Base-by-base conservation (phyloP, 1,139 yeast species). In the Protomyces gravidus region DNA sequence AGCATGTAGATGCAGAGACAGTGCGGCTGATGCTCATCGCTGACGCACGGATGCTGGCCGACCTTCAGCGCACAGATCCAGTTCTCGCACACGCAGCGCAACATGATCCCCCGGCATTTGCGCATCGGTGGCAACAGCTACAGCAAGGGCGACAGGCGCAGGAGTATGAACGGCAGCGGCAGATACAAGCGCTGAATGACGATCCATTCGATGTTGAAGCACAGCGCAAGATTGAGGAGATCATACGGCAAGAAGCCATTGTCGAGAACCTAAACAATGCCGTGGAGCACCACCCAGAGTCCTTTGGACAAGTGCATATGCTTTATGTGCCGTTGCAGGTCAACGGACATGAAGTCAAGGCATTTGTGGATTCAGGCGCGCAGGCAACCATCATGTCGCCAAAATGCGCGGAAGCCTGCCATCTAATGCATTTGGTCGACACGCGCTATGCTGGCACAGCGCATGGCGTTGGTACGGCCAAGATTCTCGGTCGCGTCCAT, bases 291-390 rank as follows among this genome's bases (percentile, higher is more conserved):
- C 83, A 90, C 7, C 98, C 99, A 0, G 98, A 92, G 71, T 56
- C 88, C 45, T 92, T 92, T 71, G 84, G 90, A 0, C 73, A 80
- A 0, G 94, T 92, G 2, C 81, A 81, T 45, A 89, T 94, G 96
- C 77, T 92, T 56, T 90, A 84, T 72, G 82, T 92, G 19, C 78
- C 84, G 61, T 78, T 89, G 57, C 83, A 81, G 63, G 85, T 92
- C 26, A 89, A 90, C 68, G 92, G 94, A 0, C 78, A 79, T 53
- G 82, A 84, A 25, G 86, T 89, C 6, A 88, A 88, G 70, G 97
- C 97, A 0, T 88, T 92, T 75, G 95, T 92, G 9, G 99, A 92
- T 70, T 83, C 97, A 0, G 98, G 99, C 1, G 98, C 99, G 0
- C 97, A 89, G 71, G 78, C 83, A 46, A 89, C 98, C 0, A 85